Percentiles rank a stretch among this genome's conserved stretches.
These are phyloP conservation scores for Geotrichum carabidarum DNA, from an alignment of 1,139 yeast species.

Conservation along the genomic window DNA sequence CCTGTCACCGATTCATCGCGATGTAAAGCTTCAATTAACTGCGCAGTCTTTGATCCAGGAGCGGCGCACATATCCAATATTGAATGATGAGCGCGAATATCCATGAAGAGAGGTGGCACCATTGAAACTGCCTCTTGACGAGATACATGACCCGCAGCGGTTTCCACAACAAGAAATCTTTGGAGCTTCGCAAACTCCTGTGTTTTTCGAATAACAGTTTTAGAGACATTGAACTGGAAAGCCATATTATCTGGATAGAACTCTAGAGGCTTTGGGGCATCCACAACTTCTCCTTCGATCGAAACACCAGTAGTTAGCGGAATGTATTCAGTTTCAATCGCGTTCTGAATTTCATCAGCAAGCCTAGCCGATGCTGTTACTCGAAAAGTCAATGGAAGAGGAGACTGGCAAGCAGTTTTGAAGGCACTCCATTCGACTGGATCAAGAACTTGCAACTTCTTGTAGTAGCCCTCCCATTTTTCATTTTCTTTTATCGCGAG, in stretches of 20 bases:
- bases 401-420: conserved; percentile 70
- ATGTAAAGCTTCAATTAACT: conserved; percentile 87
- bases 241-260: conserved; percentile 88
- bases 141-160: conserved; percentile 93
- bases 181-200: conserved; percentile 84
- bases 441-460: conserved; percentile 55
- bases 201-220: conserved; percentile 82
- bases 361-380: conserved; percentile 77
- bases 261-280: conserved; percentile 63
- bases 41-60: conserved; percentile 98
- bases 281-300: conserved; percentile 55
- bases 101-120: conserved; percentile 94
- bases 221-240: conserved; percentile 91
- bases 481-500: conserved; percentile 72
- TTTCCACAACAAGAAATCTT: conserved; percentile 85
- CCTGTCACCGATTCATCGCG: conserved; percentile 46
- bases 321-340: conserved; percentile 40
- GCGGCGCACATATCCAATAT: conserved; percentile 99
- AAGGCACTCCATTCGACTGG: conserved; percentile 76
- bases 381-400: conserved; percentile 89
- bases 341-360: conserved; percentile 37
- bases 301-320: conserved; percentile 45
- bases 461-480: conserved; percentile 87
- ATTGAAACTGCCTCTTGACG: conserved; percentile 98
- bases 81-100: conserved; percentile 81